Conservation (phyloP, 345 rosid species). For the Arabidopsis thaliana region DNA sequence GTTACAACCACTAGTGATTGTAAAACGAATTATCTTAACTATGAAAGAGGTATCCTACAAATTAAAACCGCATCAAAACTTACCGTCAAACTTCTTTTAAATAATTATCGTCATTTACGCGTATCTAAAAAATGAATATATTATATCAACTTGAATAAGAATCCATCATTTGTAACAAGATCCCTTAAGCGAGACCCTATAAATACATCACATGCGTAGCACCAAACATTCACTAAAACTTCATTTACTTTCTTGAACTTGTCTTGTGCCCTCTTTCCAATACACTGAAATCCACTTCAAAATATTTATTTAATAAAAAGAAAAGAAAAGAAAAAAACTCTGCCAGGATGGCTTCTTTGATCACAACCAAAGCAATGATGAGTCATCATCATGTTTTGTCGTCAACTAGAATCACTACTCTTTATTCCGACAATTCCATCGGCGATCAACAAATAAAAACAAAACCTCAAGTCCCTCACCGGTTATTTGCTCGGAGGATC, state of each 20-base stretch:
- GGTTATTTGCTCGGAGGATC: constrained; percentile 36
- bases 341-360: constrained; percentile 43
- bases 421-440: constrained; percentile 37
- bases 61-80: background rate
- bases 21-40: background rate
- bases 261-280: constrained; percentile 33
- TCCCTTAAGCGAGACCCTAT: constrained; percentile 36
- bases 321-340: background rate
- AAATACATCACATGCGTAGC: constrained; percentile 41
- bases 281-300: constrained; percentile 27
- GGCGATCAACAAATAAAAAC: constrained; percentile 21
- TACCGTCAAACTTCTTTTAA: background rate
- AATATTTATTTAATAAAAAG: constrained; percentile 1
- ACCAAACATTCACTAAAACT: constrained; percentile 39
- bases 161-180: constrained; percentile 30
- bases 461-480: constrained; percentile 28
- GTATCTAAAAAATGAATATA: background rate
- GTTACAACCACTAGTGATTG: background rate
- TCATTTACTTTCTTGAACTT: constrained; percentile 32
- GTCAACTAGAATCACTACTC: constrained; percentile 33
- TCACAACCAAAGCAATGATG: constrained; percentile 47
- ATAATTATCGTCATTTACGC: too few species aligned
- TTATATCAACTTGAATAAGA: constrained; percentile 35
- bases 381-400: constrained; percentile 40
- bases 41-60: background rate